Conservation (phyloP, 192 early-diverging fungal species). For the Phlyctochytrium arcticum region DNA sequence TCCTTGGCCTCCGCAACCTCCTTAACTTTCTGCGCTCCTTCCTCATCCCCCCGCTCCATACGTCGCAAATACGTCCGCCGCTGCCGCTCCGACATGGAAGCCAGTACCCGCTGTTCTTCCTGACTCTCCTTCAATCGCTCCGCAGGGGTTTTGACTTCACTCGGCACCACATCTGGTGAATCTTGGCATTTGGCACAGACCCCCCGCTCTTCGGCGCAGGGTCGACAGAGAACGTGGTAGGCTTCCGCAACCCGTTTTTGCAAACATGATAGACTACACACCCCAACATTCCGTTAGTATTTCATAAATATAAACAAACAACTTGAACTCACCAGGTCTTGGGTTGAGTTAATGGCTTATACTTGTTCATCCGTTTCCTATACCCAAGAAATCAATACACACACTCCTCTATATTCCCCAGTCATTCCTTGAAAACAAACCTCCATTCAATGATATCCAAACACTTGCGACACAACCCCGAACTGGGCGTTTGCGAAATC, state of each 20-base stretch:
- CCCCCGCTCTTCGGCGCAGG: constrained; percentile 72
- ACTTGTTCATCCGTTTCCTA: constrained; percentile 93
- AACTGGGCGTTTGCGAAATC: constrained; percentile 73
- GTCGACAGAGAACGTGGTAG: constrained; percentile 90
- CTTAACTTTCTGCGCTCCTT: constrained; percentile 39
- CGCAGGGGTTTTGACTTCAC: constrained; percentile 49
- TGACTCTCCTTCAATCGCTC: constrained; percentile 67
- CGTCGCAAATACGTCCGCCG: constrained; percentile 76
- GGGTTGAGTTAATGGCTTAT: constrained; percentile 89
- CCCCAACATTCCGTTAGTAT: background rate
- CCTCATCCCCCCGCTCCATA: constrained; percentile 74
- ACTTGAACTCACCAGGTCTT: constrained; percentile 72
- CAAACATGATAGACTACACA: constrained; percentile 60
- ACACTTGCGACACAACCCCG: constrained; percentile 61
- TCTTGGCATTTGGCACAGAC: constrained; percentile 93
- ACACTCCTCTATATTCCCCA: background rate
- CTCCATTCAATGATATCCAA: constrained; percentile 51
- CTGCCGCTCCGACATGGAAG: constrained; percentile 74
- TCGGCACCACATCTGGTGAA: constrained; percentile 55
- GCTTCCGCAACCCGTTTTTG: constrained; percentile 85
- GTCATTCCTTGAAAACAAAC: constrained; percentile 8
- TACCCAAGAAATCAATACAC: constrained; percentile 32
- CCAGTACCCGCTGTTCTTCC: constrained; percentile 66
- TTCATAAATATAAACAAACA: background rate
- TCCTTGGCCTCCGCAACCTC: constrained; percentile 34